phyloP scores from a whole-genome alignment of 495 filamentous ascomycete species.

The Amphirosellinia nigrospora region DNA sequence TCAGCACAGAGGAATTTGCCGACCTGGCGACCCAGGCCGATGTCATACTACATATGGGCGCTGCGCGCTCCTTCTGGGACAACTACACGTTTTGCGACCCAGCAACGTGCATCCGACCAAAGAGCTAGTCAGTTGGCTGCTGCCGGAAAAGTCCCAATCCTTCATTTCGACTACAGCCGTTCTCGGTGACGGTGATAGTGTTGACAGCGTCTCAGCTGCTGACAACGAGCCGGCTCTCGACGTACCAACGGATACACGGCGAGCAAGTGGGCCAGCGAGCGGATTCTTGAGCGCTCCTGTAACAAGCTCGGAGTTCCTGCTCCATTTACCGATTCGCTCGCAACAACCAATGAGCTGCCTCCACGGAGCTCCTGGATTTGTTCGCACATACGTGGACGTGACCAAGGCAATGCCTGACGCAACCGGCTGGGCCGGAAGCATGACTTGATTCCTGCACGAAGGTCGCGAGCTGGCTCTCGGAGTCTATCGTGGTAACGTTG shows the following conservation, averaged over 20 bases:
- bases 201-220: background rate
- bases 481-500: background rate
- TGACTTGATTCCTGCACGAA: conserved; percentile 5
- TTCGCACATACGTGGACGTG: conserved; percentile 29
- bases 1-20: conserved; percentile 34
- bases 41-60: conserved; percentile 60
- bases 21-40: conserved; percentile 43
- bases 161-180: conserved; percentile 55
- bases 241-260: conserved; percentile 53
- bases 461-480: background rate
- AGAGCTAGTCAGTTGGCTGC: conserved; percentile 47
- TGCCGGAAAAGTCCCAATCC: conserved; percentile 47
- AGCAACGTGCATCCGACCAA: conserved; percentile 54
- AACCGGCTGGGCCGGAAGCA: conserved; percentile 7
- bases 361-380: conserved; percentile 27
- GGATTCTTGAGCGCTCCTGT: conserved; percentile 47
- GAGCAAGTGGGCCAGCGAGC: conserved; percentile 62
- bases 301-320: conserved; percentile 36
- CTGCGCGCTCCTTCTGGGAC: conserved; percentile 57
- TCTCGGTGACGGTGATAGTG: conserved; percentile 5
- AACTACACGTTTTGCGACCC: conserved; percentile 50
- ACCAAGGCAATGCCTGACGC: conserved; percentile 26
- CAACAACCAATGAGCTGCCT: conserved; percentile 6
- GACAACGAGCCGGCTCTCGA: conserved; percentile 26
- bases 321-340: conserved; percentile 47